phyloP scores from a whole-genome alignment of 495 filamentous ascomycete genomes.

The Cudoniella acicularis region DNA sequence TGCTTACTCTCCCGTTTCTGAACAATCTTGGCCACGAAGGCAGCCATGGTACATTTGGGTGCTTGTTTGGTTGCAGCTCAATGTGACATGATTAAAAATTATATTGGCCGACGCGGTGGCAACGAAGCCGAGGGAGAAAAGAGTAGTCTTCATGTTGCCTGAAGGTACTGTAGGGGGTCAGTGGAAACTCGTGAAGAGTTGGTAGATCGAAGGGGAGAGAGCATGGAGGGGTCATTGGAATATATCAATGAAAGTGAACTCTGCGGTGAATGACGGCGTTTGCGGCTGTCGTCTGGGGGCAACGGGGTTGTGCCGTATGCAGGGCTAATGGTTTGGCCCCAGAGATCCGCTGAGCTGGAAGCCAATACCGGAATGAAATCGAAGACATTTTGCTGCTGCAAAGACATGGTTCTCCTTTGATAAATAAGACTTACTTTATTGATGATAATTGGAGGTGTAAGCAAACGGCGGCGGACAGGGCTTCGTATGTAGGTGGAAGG shows the following conservation, averaged over 20 bases:
- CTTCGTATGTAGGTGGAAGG: neutral
- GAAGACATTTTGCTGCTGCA: too few relatives aligned
- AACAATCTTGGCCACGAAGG: slow-evolving; percentile 36
- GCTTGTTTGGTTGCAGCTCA: slow-evolving; percentile 28
- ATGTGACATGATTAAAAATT: slow-evolving; percentile 34
- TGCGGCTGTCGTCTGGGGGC: neutral
- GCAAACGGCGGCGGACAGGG: neutral
- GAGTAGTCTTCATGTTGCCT: slow-evolving; percentile 16
- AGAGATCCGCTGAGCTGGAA: too few relatives aligned
- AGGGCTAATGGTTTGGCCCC: neutral
- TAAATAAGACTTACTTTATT: neutral
- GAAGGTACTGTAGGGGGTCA: slow-evolving; percentile 2
- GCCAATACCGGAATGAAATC: too few relatives aligned
- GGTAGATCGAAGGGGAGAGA: neutral
- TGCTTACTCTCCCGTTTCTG: slow-evolving; percentile 27
- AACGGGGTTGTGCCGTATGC: neutral
- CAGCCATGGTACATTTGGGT: slow-evolving; percentile 29
- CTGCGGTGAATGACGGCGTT: too few relatives aligned
- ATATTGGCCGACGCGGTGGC: slow-evolving; percentile 32
- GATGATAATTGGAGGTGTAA: neutral
- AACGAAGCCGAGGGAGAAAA: slow-evolving; percentile 21
- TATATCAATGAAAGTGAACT: neutral
- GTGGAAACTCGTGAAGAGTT: neutral
- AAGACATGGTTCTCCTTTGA: too few relatives aligned
- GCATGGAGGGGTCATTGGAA: neutral